Base-by-base conservation (phyloP, 768 basidiomycete species). In the Podaxis mareebaensis region DNA sequence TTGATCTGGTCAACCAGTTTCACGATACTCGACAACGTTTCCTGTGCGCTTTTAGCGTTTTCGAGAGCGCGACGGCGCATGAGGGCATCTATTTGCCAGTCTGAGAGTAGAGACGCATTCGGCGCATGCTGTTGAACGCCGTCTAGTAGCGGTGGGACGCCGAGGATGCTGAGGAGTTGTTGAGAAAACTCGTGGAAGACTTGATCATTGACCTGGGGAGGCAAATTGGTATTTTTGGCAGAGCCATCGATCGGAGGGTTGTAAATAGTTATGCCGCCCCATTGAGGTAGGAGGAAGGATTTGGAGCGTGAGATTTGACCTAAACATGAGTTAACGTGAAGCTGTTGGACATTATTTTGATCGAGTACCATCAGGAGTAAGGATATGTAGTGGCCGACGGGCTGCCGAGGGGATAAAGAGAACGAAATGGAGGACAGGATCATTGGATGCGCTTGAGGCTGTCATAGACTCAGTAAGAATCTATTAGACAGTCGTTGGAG, bases 381-480 rank as follows among this genome's bases (percentile, higher is more conserved):
- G 76, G 24, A 97, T 88, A 36, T 77, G 75, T 63, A 99, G 76
- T 3, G 96, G 95, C 28, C 85, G 78, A 60, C 84, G 87, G n/a
- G 73, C 68, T 3, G 80, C 70, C 0, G 90, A 89, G 1, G 97
- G 97, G 1, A 97, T 79, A 71, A 95, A 99, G 1, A 96, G 74
- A 46, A 99, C 77, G 69, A 99, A 96, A 74, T 98, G 93, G 0
- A 99, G 77, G 1, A 98, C 95, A 3, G 95, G 96, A 66, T 99
- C 95, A 64, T 92, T 94, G 1, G 94, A 95, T 2, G 90, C 89
- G 62, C 94, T 91, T 0, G 96, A 96, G 11, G 96, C 96, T 99
- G 68, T 44, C 12, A 30, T 51, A 40, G 46, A 46, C 17, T 59
- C 24, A 20, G 44, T 44, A 6, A 53, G 22, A 13, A 49, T 33